A percentile compares a stretch with the other conserved stretches of the same genome.
Conservation (phyloP, 179 eudicot genomes). For the Corrigiola litoralis region DNA sequence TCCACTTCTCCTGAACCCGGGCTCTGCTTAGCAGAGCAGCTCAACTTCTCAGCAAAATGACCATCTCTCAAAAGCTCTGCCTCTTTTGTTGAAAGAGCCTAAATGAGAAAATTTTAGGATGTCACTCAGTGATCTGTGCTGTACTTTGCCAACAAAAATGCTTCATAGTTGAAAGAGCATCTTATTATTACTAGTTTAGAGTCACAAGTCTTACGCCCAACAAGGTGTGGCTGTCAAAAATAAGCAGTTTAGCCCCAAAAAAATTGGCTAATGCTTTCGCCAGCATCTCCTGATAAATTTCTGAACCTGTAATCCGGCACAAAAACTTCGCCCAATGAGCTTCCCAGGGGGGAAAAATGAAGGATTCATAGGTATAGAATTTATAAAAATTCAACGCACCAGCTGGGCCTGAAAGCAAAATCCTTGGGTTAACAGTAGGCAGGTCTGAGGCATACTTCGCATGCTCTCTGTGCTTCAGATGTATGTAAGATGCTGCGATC, state of each 20-base stretch:
- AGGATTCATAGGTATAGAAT: neutral
- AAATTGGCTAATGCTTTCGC: conserved; percentile 80
- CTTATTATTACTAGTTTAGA: neutral
- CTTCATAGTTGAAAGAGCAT: neutral
- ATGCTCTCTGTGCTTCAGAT: conserved; percentile 74
- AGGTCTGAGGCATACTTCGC: conserved; percentile 80
- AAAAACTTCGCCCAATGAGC: conserved; percentile 9
- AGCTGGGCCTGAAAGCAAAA: conserved; percentile 95
- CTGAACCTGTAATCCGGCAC: conserved; percentile 60
- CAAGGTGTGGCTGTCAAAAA: conserved; percentile 81
- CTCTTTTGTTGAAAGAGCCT: conserved; percentile 68
- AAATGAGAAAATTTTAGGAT: neutral
- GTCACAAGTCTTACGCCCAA: conserved; percentile 58
- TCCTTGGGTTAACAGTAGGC: conserved; percentile 77
- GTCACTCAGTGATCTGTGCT: neutral
- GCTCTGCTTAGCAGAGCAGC: conserved; percentile 41
- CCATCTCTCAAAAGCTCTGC: conserved; percentile 66
- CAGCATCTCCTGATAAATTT: conserved; percentile 93
- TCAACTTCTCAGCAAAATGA: conserved; percentile 41
- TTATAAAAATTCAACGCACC: conserved; percentile 36
- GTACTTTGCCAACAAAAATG: neutral
- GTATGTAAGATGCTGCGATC: conserved; percentile 83
- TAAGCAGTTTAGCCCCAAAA: conserved; percentile 86
- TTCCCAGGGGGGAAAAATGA: neutral
- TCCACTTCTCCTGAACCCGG: conserved; percentile 40